Evolutionary conservation across 441 rosid genomes (phyloP), one percentile per base, ranked within the genome.

Genomic region (Populus tomentosa): DNA sequence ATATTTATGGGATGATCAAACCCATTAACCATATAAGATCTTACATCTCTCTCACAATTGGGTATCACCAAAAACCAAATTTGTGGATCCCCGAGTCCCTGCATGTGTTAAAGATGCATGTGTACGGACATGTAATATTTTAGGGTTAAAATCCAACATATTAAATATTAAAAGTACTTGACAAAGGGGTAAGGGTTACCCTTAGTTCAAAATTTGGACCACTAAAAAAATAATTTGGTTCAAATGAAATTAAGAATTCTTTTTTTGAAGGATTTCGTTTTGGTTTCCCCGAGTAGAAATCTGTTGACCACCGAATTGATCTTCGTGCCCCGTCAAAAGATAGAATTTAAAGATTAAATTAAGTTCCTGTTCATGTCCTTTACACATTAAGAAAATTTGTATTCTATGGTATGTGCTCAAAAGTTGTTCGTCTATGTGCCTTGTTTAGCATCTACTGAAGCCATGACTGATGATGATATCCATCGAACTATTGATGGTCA

Each of bases 251-350:
- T 63, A 23, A 67, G 21, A 68, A 28, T 28, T 28, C 30, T 28
- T 28, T 36, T 75, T 11, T 74, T 72, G 70, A 66, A 84, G 80
- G 88, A 86, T 90, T 86, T 89, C 67, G 76, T 87, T 28, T 92
- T 87, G 86, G 75, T 77, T 80, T 81, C 81, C 91, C 97, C 97
- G 83, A 92, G 97, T 86, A 87, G 86, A 91, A 93, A 93, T 93
- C 88, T 92, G 99, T 95, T 93, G 99, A 95, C 99, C 90, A 67
- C 77, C 82, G 81, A 85, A 83, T 95, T 70, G 99, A 90, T 87
- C 77, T 86, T 89, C 92, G 81, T 69, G 97, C 84, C 89, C 91
- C 88, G 89, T 87, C 91, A 91, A 90, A 28, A 28, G 30, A 28
- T 28, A 28, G 30, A 28, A 28, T 28, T 28, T 72, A 21, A 56